These are phyloP conservation scores for Hemileia vastatrix DNA, from an alignment of 1,284 basidiomycete species.

Conservation along the genomic window DNA sequence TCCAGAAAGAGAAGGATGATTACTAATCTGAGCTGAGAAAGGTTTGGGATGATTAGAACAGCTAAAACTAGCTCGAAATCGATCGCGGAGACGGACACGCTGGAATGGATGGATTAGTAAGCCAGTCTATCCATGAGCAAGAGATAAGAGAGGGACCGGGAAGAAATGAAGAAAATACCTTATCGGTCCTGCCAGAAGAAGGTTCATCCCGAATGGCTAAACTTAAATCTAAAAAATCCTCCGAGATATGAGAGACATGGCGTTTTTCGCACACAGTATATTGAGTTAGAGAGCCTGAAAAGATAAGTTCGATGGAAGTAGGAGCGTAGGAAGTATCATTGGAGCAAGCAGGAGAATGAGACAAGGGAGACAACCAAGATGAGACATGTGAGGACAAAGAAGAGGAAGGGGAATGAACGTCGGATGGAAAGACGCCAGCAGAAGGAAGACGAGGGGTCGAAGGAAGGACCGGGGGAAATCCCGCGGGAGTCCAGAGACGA, in stretches of 20 bases:
- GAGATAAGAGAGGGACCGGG: too few relatives aligned
- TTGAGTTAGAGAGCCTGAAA: slow-evolving; percentile 2
- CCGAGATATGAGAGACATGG: slow-evolving; percentile 74
- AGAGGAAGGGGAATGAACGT: neutral
- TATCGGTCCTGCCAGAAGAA: neutral
- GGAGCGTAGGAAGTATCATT: too few relatives aligned
- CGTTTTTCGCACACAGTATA: slow-evolving; percentile 1
- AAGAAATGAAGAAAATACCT: too few relatives aligned
- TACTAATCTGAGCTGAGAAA: too few relatives aligned
- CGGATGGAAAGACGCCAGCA: neutral
- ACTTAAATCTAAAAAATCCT: slow-evolving; percentile 86
- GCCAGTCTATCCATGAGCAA: too few relatives aligned
- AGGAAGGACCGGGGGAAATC: neutral
- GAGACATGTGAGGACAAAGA: neutral
- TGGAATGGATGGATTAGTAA: too few relatives aligned
- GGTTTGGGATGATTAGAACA: too few relatives aligned
- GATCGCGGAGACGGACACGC: too few relatives aligned
- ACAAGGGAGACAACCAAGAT: neutral
- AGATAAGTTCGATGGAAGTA: neutral
- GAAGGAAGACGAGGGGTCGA: neutral
- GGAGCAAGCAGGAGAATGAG: neutral
- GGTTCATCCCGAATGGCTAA: slow-evolving; percentile 54
- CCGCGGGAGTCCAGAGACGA: neutral
- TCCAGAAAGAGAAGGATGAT: too few relatives aligned
- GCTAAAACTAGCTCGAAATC: too few relatives aligned